A percentile compares a stretch with the other conserved stretches of the same genome.
phyloP scores from a whole-genome alignment of 2,329 filamentous ascomycete genomes.

The Fusarium dimerum region DNA sequence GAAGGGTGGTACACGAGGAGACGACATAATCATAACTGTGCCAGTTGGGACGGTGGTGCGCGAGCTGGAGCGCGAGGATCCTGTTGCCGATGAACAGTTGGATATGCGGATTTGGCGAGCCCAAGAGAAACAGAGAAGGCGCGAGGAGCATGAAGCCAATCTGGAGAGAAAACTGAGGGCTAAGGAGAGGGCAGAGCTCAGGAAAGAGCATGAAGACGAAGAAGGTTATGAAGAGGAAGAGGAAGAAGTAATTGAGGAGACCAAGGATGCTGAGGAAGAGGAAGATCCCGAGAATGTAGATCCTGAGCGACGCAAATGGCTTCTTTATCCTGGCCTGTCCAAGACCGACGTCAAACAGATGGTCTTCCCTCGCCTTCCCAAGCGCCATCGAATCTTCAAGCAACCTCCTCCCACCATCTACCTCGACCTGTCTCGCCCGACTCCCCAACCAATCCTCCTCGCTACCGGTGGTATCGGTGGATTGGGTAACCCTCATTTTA shows the following conservation, averaged over 20 bases:
- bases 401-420: constrained; percentile 74
- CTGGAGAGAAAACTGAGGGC: constrained; percentile 27
- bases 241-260: constrained; percentile 25
- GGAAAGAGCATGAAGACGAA: constrained; percentile 16
- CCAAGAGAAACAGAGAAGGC: constrained; percentile 35
- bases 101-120: constrained; percentile 35
- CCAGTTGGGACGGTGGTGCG: constrained; percentile 90
- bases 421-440: constrained; percentile 73
- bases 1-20: constrained; percentile 75
- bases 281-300: constrained; percentile 32
- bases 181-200: constrained; percentile 16
- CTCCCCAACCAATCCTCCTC: constrained; percentile 80
- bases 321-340: constrained; percentile 78
- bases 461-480: constrained; percentile 87
- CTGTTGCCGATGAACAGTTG: constrained; percentile 64
- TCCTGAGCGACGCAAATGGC: constrained; percentile 70
- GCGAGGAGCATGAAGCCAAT: constrained; percentile 36
- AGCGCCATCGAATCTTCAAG: constrained; percentile 55
- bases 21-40: constrained; percentile 85
- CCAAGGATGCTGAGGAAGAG: constrained; percentile 40
- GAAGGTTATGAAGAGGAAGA: constrained; percentile 17
- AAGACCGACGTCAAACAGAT: constrained; percentile 65
- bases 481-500: constrained; percentile 91
- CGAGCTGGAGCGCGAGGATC: constrained; percentile 78
- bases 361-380: constrained; percentile 52